Base-by-base conservation (phyloP, 1,139 yeast genomes). In the Kodamaea derodonti region DNA sequence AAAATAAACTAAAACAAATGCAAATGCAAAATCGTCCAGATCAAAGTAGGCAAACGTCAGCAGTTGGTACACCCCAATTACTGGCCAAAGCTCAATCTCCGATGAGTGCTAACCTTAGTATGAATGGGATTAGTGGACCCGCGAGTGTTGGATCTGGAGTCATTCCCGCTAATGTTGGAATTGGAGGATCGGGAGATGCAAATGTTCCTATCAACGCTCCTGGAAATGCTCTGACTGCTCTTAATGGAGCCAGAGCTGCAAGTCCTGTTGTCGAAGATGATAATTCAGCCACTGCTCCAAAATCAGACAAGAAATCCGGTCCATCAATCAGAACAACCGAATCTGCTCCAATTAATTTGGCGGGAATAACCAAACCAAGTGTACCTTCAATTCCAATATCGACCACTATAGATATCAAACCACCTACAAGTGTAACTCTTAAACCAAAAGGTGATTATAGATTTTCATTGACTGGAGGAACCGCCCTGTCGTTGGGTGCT, bases 401-500 rank as follows among this genome's bases (percentile, higher is more conserved):
- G 1, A 73, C 72, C 32, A 78, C 75, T 15, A 66, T 90, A 27
- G 75, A 80, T 31, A 80, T 86, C 7, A 73, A 76, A 39, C 75
- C 80, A 7, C 81, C 85, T 2, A 68, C 69, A 4, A 78, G 94
- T 0, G 80, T 80, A 1, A 60, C 79, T 1, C 69, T 80, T 40
- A 75, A 78, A 40, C 77, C 75, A 17, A 41, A 51, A 33, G 60
- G 59, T 20, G 65, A 62, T 37, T 74, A 77, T 36, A 72, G 97
- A 40, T 95, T 97, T 5, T 81, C 95, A 2, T 64, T 88, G 34
- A 72, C 88, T 18, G 94, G 94, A 31, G 97, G 97, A n/a, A 75
- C 79, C 33, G 88, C 95, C 3, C 73, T 81, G 37, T 65, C 72
- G 10, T 48, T 75, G 65, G 61, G 84, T 75, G 41, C 75, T 75